Conservation (phyloP, 768 basidiomycete species). For the Podaxis carcinomalis region DNA sequence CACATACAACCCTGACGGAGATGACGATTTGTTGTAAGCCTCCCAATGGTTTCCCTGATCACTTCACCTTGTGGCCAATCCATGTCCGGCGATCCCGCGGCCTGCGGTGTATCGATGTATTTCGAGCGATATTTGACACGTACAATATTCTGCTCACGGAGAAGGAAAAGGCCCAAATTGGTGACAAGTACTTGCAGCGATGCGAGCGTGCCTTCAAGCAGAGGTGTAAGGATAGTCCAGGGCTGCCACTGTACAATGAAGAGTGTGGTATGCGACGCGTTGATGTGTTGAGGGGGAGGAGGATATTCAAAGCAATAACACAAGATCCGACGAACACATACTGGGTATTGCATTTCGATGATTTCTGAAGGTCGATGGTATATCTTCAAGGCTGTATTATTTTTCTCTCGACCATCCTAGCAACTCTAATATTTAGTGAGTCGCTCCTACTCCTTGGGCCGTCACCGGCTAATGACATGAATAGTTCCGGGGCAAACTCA, state of each 20-base stretch:
- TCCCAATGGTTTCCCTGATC: slow-evolving; percentile 24
- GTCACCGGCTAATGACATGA: background rate
- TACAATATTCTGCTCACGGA: slow-evolving; percentile 41
- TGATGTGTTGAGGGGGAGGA: slow-evolving; percentile 48
- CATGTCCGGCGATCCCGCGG: slow-evolving; percentile 38
- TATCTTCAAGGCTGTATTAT: background rate
- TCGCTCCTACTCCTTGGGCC: background rate
- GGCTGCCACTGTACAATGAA: slow-evolving; percentile 36
- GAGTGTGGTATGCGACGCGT: slow-evolving; percentile 50
- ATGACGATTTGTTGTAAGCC: slow-evolving; percentile 37
- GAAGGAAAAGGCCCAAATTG: slow-evolving; percentile 32
- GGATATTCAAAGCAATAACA: slow-evolving; percentile 50
- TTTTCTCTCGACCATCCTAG: background rate
- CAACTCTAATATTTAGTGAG: slow-evolving; percentile 10
- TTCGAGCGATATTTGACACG: slow-evolving; percentile 49
- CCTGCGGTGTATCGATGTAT: slow-evolving; percentile 54
- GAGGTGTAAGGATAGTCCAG: slow-evolving; percentile 40
- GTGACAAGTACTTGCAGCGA: slow-evolving; percentile 25
- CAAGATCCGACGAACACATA: slow-evolving; percentile 16
- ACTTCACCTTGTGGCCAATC: slow-evolving; percentile 34
- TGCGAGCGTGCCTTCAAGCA: slow-evolving; percentile 42
- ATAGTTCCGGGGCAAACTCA: slow-evolving; percentile 4
- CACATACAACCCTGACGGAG: slow-evolving; percentile 37
- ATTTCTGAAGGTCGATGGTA: background rate
- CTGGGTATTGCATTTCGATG: slow-evolving; percentile 14